Base-by-base conservation (phyloP, 2,329 filamentous ascomycete species). In the Fusarium devonianum region DNA sequence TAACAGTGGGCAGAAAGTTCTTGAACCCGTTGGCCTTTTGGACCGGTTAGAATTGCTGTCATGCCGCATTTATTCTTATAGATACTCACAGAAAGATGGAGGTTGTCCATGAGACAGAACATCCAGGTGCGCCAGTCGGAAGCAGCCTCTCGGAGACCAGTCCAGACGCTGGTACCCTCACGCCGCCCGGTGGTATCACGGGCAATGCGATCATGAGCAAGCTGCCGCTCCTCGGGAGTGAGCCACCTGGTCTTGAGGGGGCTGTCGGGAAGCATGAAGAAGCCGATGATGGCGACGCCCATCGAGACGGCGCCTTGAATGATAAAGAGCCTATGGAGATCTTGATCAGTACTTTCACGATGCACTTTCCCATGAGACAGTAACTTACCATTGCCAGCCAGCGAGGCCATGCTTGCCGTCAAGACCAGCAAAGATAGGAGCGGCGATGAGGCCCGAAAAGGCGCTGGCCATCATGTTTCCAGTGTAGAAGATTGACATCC, bases 401-500 rank as follows among this genome's bases (percentile, higher is more conserved):
- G 52, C 52, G 1, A 71, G 42, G 0, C 66, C 62, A 0, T 51
- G 42, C 1, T 50, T 21, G 2, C 67, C 66, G n/a, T 68, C 64
- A 25, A 71, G 58, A 0, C 56, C 61, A 14, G 63, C 64, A 39
- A 78, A 77, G 4, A 75, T 71, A 4, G 69, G 74, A 0, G 75
- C 71, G 1, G 73, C 75, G 23, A 80, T 75, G 3, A 79, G 64
- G 2, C 76, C 75, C 0, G 72, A 71, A 41, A 78, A 78, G 2
- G 72, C 69, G 6, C 65, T 70, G 3, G 69, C 67, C 7, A 71
- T 48, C 12, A 72, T 65, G 12, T 69, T 71, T 2, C 73, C 73
- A 0, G 75, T 70, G 50, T 79, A 79, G 2, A 79, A 67, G 45
- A 78, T 73, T 2, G 75, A 72, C 7, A 77, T 73, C 30, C 75